Base-by-base conservation (phyloP, 2,329 filamentous ascomycete genomes). In the Arthrinium phaeospermum region DNA sequence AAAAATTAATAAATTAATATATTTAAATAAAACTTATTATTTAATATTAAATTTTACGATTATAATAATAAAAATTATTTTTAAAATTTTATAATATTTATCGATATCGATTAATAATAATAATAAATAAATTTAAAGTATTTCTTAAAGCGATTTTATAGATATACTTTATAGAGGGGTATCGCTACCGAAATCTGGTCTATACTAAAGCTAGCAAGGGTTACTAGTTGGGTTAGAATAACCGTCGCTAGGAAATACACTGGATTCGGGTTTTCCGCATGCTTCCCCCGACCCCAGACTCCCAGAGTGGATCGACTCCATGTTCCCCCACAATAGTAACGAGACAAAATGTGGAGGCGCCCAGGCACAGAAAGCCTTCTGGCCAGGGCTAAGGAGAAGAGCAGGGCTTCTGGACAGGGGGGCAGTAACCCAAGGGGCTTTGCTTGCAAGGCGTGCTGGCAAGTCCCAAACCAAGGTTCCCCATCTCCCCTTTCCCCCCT, bases 331-430 rank as follows among this genome's bases (percentile, higher is more conserved):
- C 57, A 64, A 41, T n/a, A 64, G 57, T 41, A 64, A 64, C 57
- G 57, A 64, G 57, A 64, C 57, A 64, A 61, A 37, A 64, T 64
- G 57, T 64, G 57, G 57, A 41, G 57, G 57, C 57, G n/a, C 34
- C 34, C 57, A 64, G 53, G 53, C 53, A 61, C 53, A 49, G 22
- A 24, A 22, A 24, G 10, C 37, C 37, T 10, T 8, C 37, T 41
- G 8, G 37, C 37, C 47, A 49, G 47, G 47, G 47, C 22, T n/a
- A 61, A 22, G 30, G 22, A 14, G 14, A 61, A 37, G 53, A 37
- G 49, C 49, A 51, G 49, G 47, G 47, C 47, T 53, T 6, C 37
- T 41, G 37, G 37, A 61, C 51, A 53, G 24, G 53, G 53, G 53
- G 53, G 27, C 27, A 10, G 57, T 41, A 22, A 64, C 22, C 19